These are phyloP conservation scores for Kwoniella dendrophila DNA, from an alignment of 768 basidiomycete genomes.

Conservation along the genomic window DNA sequence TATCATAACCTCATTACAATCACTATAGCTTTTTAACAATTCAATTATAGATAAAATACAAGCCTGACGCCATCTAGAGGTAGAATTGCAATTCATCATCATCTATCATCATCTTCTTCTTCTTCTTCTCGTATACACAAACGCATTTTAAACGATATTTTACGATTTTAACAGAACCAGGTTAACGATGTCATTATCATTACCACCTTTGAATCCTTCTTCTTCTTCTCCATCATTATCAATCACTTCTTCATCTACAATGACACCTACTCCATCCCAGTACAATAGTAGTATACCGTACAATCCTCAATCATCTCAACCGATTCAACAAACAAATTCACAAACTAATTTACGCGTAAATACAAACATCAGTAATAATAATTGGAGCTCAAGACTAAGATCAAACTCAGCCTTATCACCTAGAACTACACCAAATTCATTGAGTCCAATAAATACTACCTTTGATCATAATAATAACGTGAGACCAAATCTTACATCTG, in stretches of 20 bases:
- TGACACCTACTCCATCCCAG: slow-evolving; percentile 2
- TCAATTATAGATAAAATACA: too few species aligned
- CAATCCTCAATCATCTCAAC: not conserved
- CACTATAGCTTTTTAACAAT: too few species aligned
- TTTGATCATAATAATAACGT: too few species aligned
- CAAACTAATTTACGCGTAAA: slow-evolving; percentile 9
- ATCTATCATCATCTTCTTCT: too few species aligned
- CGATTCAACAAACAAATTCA: not conserved
- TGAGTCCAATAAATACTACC: slow-evolving; percentile 20
- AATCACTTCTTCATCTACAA: slow-evolving; percentile 9
- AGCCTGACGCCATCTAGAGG: too few species aligned
- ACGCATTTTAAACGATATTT: too few species aligned
- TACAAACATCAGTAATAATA: slow-evolving; percentile 3
- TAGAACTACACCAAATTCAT: slow-evolving; percentile 6
- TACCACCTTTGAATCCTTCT: slow-evolving; percentile 1
- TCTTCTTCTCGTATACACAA: too few species aligned
- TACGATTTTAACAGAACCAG: too few species aligned
- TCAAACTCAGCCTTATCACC: slow-evolving; percentile 19
- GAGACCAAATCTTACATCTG: not conserved
- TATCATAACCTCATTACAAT: too few species aligned
- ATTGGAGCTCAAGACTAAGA: not conserved
- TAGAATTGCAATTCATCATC: too few species aligned
- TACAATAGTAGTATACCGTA: slow-evolving; percentile 1
- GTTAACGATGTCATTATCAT: slow-evolving; percentile 12
- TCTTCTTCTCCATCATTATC: slow-evolving; percentile 13